Percentiles rank a stretch among this genome's conserved stretches.
Evolutionary conservation across 2,329 filamentous ascomycete genomes (phyloP).

Genomic region (Penicillium sp.): DNA sequence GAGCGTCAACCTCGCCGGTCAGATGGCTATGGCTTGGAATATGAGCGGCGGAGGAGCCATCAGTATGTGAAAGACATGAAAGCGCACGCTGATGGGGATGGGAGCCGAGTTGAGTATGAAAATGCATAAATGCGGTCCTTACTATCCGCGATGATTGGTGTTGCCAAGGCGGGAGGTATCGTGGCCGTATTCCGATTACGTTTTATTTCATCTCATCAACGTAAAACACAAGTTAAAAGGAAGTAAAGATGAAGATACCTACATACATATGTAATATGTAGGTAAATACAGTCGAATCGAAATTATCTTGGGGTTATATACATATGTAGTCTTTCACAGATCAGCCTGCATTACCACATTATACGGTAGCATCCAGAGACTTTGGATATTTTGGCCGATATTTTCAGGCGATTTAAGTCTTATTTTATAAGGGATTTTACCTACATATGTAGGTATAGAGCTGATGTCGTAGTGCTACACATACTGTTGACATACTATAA

Average conservation of each 20-base stretch:
- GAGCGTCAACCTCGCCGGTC: slow-evolving; percentile 55
- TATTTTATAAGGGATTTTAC: no score
- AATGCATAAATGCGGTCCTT: slow-evolving; percentile 10
- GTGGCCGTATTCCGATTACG: slow-evolving; percentile 2
- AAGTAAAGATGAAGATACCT: not conserved
- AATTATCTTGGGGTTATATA: not conserved
- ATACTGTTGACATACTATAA: not conserved
- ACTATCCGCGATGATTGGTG: slow-evolving; percentile 4
- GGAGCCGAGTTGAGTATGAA: slow-evolving; percentile 12
- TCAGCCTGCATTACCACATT: not conserved
- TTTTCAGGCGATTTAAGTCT: not conserved
- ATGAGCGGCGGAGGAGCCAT: slow-evolving; percentile 55
- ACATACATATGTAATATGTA: no score
- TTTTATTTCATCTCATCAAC: not conserved
- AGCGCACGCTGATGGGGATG: not conserved
- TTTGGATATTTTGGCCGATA: not conserved
- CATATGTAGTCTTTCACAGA: not conserved
- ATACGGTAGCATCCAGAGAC: not conserved
- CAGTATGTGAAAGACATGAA: slow-evolving; percentile 26
- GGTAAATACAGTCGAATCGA: no score
- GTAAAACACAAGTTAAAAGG: not conserved
- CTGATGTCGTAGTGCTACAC: not conserved
- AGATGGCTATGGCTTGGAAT: slow-evolving; percentile 56
- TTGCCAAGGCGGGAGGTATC: slow-evolving; percentile 12
- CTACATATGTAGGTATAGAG: no score